Evolutionary conservation across 2,329 filamentous ascomycete species (phyloP), one percentile per base, ranked within the genome.

Genomic region (Mycosphaerella sp.): DNA sequence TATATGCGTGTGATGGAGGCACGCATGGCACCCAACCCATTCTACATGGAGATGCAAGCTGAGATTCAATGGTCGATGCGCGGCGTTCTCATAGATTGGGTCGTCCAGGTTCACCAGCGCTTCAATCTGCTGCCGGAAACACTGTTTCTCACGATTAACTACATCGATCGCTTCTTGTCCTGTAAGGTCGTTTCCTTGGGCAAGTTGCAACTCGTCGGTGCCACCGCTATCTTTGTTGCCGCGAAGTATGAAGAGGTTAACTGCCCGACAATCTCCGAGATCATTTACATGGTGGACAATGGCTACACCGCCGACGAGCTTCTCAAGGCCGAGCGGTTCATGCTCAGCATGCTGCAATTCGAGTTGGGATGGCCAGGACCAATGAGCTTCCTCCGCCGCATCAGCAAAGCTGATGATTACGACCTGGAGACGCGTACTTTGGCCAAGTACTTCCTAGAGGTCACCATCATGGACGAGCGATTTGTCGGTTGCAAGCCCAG

Each of bases 11-110:
- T 87, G 52, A 82, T 95, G 45, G 93, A 98, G 84, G 87, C 80
- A 77, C 68, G 83, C 61, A 86, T 96, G 81, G 77, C 90, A 36
- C 93, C 93, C 1, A 90, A 93, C 64, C 78, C 89, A 3, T 82
- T 93, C 68, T 98, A 98, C 76, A 98, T 98, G 91, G 89, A 95
- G 56, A 84, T 86, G 59, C 93, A 98, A 69, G 84, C 86, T 13
- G 91, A 97, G 70, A 94, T 98, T 51, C 88, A 95, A 67, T 98
- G 93, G 93, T 95, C 90, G 2, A 98, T 97, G 93, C 88, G 93
- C 41, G 86, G 89, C 5, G 89, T 97, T 17, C 78, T 98, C 49
- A 94, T 98, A 84, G 93, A 97, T 70, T 98, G 93, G 93, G 78
- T 98, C 39, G 86, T 97, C 41, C 90, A 98, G 69, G 93, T 98